These are phyloP conservation scores for Fusarium sacchari DNA, from an alignment of 2,329 filamentous ascomycete genomes.

Conservation along the genomic window DNA sequence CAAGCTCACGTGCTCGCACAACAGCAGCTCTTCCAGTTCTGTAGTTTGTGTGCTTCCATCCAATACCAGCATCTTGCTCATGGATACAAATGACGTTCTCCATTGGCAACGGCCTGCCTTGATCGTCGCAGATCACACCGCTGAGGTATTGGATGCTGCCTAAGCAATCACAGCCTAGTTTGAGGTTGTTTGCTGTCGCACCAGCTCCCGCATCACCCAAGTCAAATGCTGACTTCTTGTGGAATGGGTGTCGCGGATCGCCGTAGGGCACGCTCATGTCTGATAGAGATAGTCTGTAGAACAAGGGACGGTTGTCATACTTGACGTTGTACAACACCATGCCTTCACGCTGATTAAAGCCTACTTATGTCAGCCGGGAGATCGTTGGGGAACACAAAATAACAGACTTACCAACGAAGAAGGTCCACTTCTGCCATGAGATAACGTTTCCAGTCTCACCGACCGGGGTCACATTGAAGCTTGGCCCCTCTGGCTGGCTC, in stretches of 20 bases:
- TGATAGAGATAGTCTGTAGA: constrained; percentile 74
- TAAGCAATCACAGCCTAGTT: constrained; percentile 75
- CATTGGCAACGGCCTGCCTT: constrained; percentile 62
- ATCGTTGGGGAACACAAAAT: rapidly evolving
- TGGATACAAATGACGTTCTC: constrained; percentile 74
- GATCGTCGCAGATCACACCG: constrained; percentile 60
- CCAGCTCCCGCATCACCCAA: constrained; percentile 76
- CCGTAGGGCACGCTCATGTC: constrained; percentile 79
- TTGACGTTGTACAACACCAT: constrained; percentile 75
- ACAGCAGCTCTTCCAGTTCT: constrained; percentile 69
- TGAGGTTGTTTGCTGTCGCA: constrained; percentile 73
- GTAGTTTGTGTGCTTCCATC: constrained; percentile 79
- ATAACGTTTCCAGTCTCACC: constrained; percentile 53
- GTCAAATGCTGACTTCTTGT: constrained; percentile 77
- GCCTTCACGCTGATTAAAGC: constrained; percentile 76
- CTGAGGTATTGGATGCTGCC: constrained; percentile 74
- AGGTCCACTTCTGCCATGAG: constrained; percentile 74
- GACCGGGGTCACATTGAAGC: constrained; percentile 62
- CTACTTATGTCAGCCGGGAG: neutral
- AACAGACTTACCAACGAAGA: constrained; percentile 62
- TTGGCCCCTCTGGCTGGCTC: constrained; percentile 74
- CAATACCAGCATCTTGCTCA: constrained; percentile 75
- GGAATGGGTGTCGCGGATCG: constrained; percentile 72
- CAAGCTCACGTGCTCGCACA: constrained; percentile 68
- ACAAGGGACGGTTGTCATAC: constrained; percentile 72